Base-by-base conservation (phyloP, 495 filamentous ascomycete genomes). In the Annulohypoxylon maeteangense region DNA sequence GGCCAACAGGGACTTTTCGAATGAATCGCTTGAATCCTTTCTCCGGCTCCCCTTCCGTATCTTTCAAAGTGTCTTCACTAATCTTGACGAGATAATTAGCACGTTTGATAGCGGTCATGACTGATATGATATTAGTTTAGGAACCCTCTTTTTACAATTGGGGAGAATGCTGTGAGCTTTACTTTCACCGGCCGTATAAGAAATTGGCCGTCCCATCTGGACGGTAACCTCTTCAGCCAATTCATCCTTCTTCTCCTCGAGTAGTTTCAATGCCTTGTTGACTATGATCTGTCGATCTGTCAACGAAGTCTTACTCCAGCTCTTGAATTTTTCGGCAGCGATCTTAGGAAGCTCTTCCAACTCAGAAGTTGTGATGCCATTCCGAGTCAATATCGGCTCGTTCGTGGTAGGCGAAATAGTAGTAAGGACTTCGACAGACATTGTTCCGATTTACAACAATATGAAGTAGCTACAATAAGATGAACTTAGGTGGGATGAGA, bases 121-220 rank as follows among this genome's bases (percentile, higher is more conserved):
- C 84, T 78, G 20, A 31, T 57, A 20, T 6, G 32, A n/a, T 34
- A 45, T 72, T 60, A 72, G 58, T 23, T 7, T 38, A 64, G 1
- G 7, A n/a, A 18, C 5, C 7, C 7, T 2, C 18, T 18, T 14
- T 53, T n/a, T 4, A 10, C 7, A 20, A 48, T 53, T 18, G 59
- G 22, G n/a, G 29, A 11, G 6, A n/a, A 12, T 1, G 20, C 25
- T 3, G 27, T 64, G 18, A 40, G 27, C 38, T 68, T 71, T 68
- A 78, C 75, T 71, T 79, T 98, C 94, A 71, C 88, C 92, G 16
- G 85, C 86, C 0, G 92, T 91, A 75, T 95, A 97, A 11, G 90
- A 87, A 59, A 97, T 95, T 16, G 94, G 94, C 14, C 94, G 86
- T 57, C 94, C 94, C 94, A 98, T 97, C 81, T 98, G 93, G 80